These are phyloP conservation scores for Allomyces macrogynus DNA, from an alignment of 192 early-diverging fungal species.

Conservation along the genomic window DNA sequence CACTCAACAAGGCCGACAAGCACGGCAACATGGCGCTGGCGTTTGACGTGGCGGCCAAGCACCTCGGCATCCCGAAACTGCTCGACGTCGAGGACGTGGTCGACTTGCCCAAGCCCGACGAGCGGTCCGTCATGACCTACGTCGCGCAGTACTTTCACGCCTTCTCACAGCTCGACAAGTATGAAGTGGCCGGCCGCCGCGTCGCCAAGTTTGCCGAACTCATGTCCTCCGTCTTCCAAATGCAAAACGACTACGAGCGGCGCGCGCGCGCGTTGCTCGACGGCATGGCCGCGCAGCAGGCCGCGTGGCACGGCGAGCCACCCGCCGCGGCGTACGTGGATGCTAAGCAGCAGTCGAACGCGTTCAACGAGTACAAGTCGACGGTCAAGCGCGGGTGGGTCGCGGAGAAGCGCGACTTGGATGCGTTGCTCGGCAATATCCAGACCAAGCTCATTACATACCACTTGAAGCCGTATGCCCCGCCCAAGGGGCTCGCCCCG, in stretches of 20 bases:
- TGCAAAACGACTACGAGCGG: constrained; percentile 82
- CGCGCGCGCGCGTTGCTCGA: constrained; percentile 58
- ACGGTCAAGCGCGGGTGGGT: constrained; percentile 69
- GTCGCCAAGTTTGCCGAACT: constrained; percentile 81
- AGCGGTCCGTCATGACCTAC: constrained; percentile 93
- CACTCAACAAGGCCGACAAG: constrained; percentile 60
- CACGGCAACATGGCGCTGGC: constrained; percentile 80
- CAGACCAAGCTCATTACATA: constrained; percentile 94
- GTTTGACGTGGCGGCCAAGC: constrained; percentile 77
- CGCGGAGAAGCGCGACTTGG: constrained; percentile 73
- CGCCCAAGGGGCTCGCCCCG: constrained; percentile 48
- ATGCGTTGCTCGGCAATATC: constrained; percentile 81
- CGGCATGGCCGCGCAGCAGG: constrained; percentile 36
- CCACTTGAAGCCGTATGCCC: constrained; percentile 63
- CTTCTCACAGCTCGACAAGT: constrained; percentile 32
- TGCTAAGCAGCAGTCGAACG: constrained; percentile 45
- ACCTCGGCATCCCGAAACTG: constrained; percentile 78
- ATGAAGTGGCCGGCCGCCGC: constrained; percentile 75
- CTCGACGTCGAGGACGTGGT: constrained; percentile 92
- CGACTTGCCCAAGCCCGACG: constrained; percentile 82
- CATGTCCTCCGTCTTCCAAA: constrained; percentile 71
- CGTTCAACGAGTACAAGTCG: constrained; percentile 71
- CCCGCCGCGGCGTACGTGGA: constrained; percentile 52
- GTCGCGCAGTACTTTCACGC: constrained; percentile 97
- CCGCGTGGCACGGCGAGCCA: constrained; percentile 38